Evolutionary conservation across 306 rosid species (phyloP).

Genomic region (Pyrus betulifolia): DNA sequence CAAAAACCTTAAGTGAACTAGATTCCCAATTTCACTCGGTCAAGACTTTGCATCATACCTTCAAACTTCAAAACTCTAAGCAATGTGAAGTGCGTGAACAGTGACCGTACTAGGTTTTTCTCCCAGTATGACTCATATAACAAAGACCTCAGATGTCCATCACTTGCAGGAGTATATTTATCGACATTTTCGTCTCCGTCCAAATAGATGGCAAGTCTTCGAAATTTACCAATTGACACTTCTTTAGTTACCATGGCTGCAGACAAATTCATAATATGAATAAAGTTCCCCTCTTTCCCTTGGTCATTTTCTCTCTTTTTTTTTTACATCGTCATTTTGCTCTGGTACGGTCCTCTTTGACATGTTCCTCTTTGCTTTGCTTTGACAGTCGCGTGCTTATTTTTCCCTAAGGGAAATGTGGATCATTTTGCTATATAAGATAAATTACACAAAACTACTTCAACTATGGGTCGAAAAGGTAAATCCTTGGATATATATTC

Average conservation of each 20-base stretch:
- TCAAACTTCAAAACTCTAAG: not conserved
- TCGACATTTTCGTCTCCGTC: not conserved
- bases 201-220: not conserved
- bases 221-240: not conserved
- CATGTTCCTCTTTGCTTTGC: not conserved
- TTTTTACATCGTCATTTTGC: not conserved
- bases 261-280: not conserved
- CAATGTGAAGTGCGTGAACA: not conserved
- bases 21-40: not conserved
- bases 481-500: not conserved
- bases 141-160: not conserved
- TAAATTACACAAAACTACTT: too few relatives aligned
- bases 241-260: too few relatives aligned
- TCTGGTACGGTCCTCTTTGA: not conserved
- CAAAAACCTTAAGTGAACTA: slow-evolving; percentile 3
- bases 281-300: not conserved
- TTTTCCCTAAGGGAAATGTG: slow-evolving; percentile 83
- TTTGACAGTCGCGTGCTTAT: slow-evolving; percentile 71
- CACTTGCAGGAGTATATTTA: fast-evolving
- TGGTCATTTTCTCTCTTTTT: not conserved
- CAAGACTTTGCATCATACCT: fast-evolving
- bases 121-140: not conserved
- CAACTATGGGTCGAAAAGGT: slow-evolving; percentile 68
- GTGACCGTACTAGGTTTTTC: not conserved
- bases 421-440: slow-evolving; percentile 56